A percentile compares a stretch with the other conserved stretches of the same genome.
Evolutionary conservation across 2,329 filamentous ascomycete species (phyloP).

Genomic region (Calonectria ilicicola): DNA sequence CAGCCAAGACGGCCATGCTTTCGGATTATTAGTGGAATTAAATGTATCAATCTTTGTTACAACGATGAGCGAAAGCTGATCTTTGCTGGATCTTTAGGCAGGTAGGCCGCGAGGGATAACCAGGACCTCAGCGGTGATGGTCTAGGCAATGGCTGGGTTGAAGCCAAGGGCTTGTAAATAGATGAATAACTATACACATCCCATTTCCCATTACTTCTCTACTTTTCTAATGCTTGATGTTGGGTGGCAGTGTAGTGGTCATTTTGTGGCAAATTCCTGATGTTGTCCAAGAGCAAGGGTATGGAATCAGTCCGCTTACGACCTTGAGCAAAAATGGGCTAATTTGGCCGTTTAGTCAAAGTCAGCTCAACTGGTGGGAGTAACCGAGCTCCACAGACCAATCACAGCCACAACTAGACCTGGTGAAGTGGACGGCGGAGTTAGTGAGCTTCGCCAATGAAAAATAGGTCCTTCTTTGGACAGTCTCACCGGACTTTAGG

Average conservation of each 20-base stretch:
- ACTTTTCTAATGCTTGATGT: no score
- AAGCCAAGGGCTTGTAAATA: no score
- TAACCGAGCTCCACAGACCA: neutral
- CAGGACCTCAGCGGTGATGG: no score
- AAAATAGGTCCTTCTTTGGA: neutral
- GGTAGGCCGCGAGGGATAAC: no score
- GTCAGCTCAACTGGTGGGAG: neutral
- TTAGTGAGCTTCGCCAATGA: neutral
- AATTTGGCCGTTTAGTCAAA: neutral
- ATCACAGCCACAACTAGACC: neutral
- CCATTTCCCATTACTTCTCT: no score
- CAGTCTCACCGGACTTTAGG: neutral
- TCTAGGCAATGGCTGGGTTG: no score
- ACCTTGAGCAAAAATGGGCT: neutral
- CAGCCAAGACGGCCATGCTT: neutral
- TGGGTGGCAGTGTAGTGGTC: no score
- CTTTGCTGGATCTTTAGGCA: no score
- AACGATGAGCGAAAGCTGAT: no score
- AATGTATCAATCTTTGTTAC: neutral
- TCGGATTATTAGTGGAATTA: neutral
- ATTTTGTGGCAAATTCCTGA: neutral
- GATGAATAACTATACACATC: no score
- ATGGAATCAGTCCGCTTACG: neutral
- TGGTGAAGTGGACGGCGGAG: neutral
- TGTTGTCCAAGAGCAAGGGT: neutral